Evolutionary conservation across 2,329 filamentous ascomycete species (phyloP).

Genomic region (Tolypocladium cylindrosporum): DNA sequence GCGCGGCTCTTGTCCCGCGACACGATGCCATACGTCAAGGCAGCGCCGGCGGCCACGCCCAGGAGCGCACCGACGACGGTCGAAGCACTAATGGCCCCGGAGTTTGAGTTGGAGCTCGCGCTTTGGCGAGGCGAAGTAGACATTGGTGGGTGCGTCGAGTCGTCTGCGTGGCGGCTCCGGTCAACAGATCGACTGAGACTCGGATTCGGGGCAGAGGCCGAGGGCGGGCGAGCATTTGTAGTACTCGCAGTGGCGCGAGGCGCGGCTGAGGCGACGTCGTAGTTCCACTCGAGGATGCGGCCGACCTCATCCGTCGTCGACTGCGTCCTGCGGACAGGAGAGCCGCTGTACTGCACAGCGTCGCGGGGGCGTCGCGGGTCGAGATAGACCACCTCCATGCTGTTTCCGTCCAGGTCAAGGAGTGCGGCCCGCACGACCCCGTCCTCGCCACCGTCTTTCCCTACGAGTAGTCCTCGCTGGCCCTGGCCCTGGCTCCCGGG

Average conservation of each 20-base stretch:
- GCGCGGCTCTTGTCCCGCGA: slow-evolving; percentile 31
- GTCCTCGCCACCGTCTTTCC: slow-evolving; percentile 1
- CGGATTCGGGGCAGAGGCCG: not conserved
- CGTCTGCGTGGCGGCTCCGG: not conserved
- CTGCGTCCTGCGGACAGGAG: slow-evolving; percentile 22
- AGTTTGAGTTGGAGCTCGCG: not conserved
- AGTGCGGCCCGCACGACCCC: slow-evolving; percentile 40
- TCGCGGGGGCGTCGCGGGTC: slow-evolving; percentile 15
- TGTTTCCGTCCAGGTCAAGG: slow-evolving; percentile 75
- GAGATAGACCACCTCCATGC: slow-evolving; percentile 62
- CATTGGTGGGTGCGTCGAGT: not conserved
- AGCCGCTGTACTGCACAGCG: slow-evolving; percentile 21
- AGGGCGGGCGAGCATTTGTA: not conserved
- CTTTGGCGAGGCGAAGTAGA: not conserved
- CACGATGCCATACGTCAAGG: slow-evolving; percentile 61
- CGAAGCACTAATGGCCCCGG: slow-evolving; percentile 36
- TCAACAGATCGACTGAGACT: not conserved
- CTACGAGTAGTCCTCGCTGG: not conserved
- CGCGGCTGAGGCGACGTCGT: slow-evolving; percentile 21
- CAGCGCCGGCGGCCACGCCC: slow-evolving; percentile 60
- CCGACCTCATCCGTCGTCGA: slow-evolving; percentile 20
- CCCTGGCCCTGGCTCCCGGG: slow-evolving; percentile 12
- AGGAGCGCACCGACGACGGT: slow-evolving; percentile 66
- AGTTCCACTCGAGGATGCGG: slow-evolving; percentile 39
- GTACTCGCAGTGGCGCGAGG: not conserved